Evolutionary conservation across 371 early-diverging fungal species (phyloP).

Genomic region (Thermomucor indicae-seudaticae): DNA sequence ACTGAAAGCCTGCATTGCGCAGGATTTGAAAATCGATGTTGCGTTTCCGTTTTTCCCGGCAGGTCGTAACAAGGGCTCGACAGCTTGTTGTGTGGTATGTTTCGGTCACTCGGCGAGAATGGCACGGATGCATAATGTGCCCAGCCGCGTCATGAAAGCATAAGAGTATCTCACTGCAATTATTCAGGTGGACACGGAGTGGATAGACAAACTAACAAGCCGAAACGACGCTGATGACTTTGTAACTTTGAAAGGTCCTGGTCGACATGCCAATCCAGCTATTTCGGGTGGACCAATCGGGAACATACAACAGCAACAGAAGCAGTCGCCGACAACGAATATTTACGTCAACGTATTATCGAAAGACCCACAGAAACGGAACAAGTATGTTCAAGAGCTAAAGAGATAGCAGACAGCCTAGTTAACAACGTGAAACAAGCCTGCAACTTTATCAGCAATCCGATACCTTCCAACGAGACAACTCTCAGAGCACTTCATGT

Average conservation of each 20-base stretch:
- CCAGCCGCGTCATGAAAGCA: not conserved
- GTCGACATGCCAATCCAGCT: conserved; percentile 1
- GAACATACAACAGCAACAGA: conserved; percentile 17
- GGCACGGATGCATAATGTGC: conserved; percentile 1
- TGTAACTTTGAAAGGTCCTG: conserved; percentile 19
- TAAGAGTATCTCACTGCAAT: not conserved
- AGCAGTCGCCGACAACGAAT: conserved; percentile 45
- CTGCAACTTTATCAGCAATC: not conserved
- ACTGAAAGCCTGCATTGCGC: conserved; percentile 36
- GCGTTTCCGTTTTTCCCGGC: conserved; percentile 61
- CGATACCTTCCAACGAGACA: no score
- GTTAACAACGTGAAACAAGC: not conserved
- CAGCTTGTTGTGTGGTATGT: conserved; percentile 62
- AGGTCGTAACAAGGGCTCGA: conserved; percentile 45
- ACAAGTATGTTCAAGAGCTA: conserved; percentile 11
- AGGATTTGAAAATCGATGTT: conserved; percentile 54
- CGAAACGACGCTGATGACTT: not conserved
- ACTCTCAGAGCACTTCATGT: no score
- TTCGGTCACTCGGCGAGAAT: not conserved
- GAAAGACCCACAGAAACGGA: conserved; percentile 16
- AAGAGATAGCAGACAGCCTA: not conserved
- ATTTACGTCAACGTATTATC: conserved; percentile 34
- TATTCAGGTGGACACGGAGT: conserved; percentile 37
- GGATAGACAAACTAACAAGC: conserved; percentile 30
- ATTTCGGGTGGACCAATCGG: not conserved